Percentiles rank a stretch among this genome's conserved stretches.
These are phyloP conservation scores for Tuber borchii DNA, from an alignment of 495 filamentous ascomycete genomes.

Conservation along the genomic window DNA sequence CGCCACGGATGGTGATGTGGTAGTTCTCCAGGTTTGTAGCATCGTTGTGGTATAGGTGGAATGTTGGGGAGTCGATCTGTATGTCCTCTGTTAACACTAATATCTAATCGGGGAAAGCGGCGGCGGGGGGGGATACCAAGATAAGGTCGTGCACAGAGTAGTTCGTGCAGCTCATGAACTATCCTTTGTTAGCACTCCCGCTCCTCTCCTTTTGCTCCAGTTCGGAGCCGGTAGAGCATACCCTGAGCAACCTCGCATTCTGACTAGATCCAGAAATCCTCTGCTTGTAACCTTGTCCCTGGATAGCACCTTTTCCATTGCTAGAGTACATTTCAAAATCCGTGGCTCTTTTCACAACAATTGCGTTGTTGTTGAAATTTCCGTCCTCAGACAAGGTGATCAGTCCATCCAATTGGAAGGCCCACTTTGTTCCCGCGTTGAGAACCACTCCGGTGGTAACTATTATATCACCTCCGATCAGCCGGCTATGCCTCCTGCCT, in stretches of 20 bases:
- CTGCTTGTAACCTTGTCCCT: slow-evolving; percentile 50
- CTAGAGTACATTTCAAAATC: slow-evolving; percentile 52
- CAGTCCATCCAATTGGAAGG: slow-evolving; percentile 49
- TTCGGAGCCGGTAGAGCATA: background rate
- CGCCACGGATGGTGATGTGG: slow-evolving; percentile 52
- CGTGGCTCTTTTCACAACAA: slow-evolving; percentile 47
- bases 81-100: background rate
- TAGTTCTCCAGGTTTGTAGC: slow-evolving; percentile 50
- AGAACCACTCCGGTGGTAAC: slow-evolving; percentile 43
- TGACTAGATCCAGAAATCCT: slow-evolving; percentile 42
- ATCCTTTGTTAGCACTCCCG: slow-evolving; percentile 44
- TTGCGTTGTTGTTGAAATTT: slow-evolving; percentile 49
- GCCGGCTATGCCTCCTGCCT: background rate
- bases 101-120: background rate
- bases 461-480: slow-evolving; percentile 6
- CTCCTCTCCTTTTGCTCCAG: background rate
- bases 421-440: slow-evolving; percentile 45
- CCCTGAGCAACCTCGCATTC: slow-evolving; percentile 27
- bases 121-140: slow-evolving; percentile 27
- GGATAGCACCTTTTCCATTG: slow-evolving; percentile 49
- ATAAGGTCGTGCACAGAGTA: slow-evolving; percentile 52
- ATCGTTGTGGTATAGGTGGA: slow-evolving; percentile 50
- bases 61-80: slow-evolving; percentile 49
- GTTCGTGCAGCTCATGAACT: slow-evolving; percentile 44
- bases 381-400: slow-evolving; percentile 47